Evolutionary conservation across 352 stramenopile species (phyloP).

Genomic region (Globisporangium apiculatum): DNA sequence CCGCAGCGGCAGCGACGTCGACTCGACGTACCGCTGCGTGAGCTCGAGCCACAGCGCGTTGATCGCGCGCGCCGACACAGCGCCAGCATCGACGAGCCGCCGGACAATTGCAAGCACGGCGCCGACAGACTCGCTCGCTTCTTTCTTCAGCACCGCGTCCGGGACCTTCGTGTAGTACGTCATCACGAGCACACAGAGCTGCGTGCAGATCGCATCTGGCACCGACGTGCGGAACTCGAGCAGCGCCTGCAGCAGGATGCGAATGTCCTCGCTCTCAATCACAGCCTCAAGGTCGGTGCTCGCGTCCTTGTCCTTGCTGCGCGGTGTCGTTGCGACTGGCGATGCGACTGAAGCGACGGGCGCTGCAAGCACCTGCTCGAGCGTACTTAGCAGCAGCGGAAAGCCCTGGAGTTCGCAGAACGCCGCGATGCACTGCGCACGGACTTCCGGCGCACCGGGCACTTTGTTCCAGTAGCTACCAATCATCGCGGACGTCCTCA

Average conservation of each 20-base stretch:
- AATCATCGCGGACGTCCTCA: constrained; percentile 83
- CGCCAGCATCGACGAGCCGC: constrained; percentile 62
- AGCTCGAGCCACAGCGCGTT: constrained; percentile 81
- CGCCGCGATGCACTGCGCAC: constrained; percentile 70
- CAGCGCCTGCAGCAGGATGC: constrained; percentile 72
- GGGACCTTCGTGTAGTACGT: constrained; percentile 76
- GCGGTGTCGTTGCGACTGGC: not conserved
- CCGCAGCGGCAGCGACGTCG: constrained; percentile 87
- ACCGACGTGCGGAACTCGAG: constrained; percentile 68
- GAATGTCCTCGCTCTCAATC: constrained; percentile 77
- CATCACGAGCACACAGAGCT: constrained; percentile 75
- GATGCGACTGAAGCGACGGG: not conserved
- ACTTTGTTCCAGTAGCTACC: constrained; percentile 88
- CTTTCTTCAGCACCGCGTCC: constrained; percentile 78
- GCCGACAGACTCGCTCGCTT: constrained; percentile 75
- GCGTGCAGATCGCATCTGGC: constrained; percentile 48
- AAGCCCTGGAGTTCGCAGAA: constrained; percentile 84
- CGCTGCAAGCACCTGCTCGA: constrained; percentile 61
- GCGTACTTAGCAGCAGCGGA: constrained; percentile 54
- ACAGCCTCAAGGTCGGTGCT: constrained; percentile 37
- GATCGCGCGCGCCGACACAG: constrained; percentile 40
- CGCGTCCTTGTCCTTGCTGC: constrained; percentile 20
- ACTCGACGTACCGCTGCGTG: constrained; percentile 85
- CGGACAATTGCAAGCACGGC: constrained; percentile 77
- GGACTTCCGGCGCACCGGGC: constrained; percentile 70